Percentiles rank a stretch among this genome's conserved stretches.
These are phyloP conservation scores for Rhodomyrtus psidioides DNA, from an alignment of 441 rosid species.

Conservation along the genomic window DNA sequence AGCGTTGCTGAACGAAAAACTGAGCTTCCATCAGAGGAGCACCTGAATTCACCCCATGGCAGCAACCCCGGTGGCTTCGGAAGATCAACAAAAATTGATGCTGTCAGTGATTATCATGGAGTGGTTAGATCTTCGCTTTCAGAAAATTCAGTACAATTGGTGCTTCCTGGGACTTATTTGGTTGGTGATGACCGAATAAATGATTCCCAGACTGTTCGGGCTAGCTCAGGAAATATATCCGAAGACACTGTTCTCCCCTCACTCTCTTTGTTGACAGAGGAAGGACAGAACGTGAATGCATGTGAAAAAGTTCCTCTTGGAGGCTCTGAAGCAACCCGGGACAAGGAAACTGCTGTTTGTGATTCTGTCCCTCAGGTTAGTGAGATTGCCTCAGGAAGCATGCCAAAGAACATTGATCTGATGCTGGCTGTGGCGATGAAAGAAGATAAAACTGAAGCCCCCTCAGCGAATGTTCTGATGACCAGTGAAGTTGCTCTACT, in stretches of 20 bases:
- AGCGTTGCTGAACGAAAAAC: constrained; percentile 1
- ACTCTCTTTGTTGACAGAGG: neutral
- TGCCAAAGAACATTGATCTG: neutral
- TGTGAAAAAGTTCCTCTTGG: neutral
- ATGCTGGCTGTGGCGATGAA: neutral
- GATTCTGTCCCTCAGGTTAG: neutral
- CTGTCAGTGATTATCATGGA: neutral
- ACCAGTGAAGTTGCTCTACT: neutral
- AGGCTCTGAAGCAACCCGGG: neutral
- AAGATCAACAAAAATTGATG: neutral
- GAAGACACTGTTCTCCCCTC: neutral
- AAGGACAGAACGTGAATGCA: neutral
- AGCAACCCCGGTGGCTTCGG: neutral
- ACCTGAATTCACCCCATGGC: neutral
- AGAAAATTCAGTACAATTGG: constrained; percentile 9
- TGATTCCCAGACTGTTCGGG: neutral
- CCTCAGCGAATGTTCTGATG: neutral
- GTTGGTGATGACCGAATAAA: constrained; percentile 8
- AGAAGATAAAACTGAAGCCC: neutral
- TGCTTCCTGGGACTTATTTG: constrained; percentile 3
- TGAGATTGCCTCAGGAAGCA: neutral
- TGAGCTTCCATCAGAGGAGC: neutral
- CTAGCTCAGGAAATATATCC: neutral
- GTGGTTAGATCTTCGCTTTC: neutral
- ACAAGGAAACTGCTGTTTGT: neutral